Evolutionary conservation across 202 grass and related monocot species (phyloP).

Genomic region (Setaria viridis): DNA sequence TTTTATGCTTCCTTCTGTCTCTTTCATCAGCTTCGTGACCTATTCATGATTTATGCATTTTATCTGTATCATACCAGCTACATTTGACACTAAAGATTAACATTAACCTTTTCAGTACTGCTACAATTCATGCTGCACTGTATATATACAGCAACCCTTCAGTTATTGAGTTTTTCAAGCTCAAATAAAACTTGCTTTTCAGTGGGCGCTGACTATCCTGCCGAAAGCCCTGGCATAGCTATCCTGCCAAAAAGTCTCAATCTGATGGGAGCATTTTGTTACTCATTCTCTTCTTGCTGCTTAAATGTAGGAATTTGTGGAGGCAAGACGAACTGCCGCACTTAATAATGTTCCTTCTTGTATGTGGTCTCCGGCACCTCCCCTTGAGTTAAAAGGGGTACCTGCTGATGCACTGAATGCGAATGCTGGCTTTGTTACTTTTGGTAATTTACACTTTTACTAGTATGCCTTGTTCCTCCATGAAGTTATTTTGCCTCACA

Average conservation of each 20-base stretch:
- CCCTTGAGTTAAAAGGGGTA: conserved; percentile 89
- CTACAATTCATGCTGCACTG: conserved; percentile 5
- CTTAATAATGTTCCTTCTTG: conserved; percentile 91
- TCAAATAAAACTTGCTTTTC: not conserved
- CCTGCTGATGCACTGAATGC: conserved; percentile 77
- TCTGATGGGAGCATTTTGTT: conserved; percentile 9
- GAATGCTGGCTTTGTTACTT: conserved; percentile 99
- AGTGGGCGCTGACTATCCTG: not conserved
- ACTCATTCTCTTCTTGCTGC: conserved; percentile 6
- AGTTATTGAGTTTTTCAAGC: conserved; percentile 14
- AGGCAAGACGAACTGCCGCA: conserved; percentile 86
- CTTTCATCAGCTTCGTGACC: conserved; percentile 19
- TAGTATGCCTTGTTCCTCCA: conserved; percentile 24
- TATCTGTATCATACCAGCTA: not conserved
- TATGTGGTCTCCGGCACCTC: conserved; percentile 87
- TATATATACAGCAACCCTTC: conserved; percentile 4
- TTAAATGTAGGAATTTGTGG: conserved; percentile 88
- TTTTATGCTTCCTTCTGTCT: conserved; percentile 13
- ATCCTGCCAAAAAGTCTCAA: not conserved
- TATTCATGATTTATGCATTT: conserved; percentile 12
- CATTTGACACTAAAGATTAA: not conserved
- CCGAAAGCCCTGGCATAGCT: not conserved
- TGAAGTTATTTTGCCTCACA: conserved; percentile 34
- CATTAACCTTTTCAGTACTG: conserved; percentile 18
- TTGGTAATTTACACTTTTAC: conserved; percentile 70